Conservation (phyloP, 2,329 filamentous ascomycete genomes). For the Colletotrichum sp. region DNA sequence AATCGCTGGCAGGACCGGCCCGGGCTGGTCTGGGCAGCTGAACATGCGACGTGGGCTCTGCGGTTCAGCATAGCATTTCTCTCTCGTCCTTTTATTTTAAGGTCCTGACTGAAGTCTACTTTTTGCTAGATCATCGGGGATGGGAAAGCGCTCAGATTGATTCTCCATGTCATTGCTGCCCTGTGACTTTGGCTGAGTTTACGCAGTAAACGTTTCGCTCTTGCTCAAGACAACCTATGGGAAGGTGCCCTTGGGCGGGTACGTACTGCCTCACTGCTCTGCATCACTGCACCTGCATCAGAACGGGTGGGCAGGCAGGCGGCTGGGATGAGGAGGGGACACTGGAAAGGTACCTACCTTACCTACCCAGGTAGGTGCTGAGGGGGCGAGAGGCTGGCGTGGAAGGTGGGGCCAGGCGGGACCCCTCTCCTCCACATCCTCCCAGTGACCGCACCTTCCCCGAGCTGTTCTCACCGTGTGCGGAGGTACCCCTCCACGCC, state of each 20-base stretch:
- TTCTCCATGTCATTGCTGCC: background rate
- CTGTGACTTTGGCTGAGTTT: background rate
- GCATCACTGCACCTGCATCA: background rate
- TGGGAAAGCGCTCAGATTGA: background rate
- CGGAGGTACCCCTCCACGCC: constrained; percentile 2
- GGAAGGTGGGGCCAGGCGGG: constrained; percentile 3
- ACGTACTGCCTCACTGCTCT: background rate
- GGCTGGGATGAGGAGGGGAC: background rate
- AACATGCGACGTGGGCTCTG: background rate
- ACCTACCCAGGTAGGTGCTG: background rate
- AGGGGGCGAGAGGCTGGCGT: background rate
- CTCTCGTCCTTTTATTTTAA: background rate
- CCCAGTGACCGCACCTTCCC: too few relatives aligned
- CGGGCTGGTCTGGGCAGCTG: background rate
- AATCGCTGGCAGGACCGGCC: constrained; percentile 10
- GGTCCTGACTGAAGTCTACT: background rate
- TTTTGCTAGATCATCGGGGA: background rate
- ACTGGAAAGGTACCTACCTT: background rate
- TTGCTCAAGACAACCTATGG: background rate
- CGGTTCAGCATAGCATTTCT: background rate
- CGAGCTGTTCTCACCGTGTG: background rate
- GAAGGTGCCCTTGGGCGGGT: background rate
- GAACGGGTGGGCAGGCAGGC: background rate
- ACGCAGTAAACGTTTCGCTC: background rate
- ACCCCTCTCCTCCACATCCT: background rate